Percentiles rank a stretch among this genome's conserved stretches.
Evolutionary conservation across 768 basidiomycete genomes (phyloP).

Genomic region (Solioccasus polychromus): DNA sequence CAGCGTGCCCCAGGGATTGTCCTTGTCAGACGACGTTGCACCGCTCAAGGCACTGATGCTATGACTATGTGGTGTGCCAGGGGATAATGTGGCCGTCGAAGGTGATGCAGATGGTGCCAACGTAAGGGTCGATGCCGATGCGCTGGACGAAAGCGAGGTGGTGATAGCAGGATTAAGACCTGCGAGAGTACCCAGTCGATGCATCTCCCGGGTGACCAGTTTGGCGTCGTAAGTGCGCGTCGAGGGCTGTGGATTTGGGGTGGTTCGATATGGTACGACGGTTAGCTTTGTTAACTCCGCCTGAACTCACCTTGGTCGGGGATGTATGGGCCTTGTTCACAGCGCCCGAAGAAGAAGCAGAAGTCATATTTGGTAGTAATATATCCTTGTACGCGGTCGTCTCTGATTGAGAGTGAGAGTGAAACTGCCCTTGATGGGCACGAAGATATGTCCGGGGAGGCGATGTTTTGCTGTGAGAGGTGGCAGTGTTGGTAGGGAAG

Average conservation of each 20-base stretch:
- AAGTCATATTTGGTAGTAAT: slow-evolving; percentile 23
- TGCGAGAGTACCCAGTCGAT: slow-evolving; percentile 66
- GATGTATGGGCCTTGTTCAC: slow-evolving; percentile 32
- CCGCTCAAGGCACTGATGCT: slow-evolving; percentile 19
- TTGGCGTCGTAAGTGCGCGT: slow-evolving; percentile 78
- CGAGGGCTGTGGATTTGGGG: slow-evolving; percentile 42
- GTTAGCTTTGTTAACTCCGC: slow-evolving; percentile 16
- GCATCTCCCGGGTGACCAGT: slow-evolving; percentile 81
- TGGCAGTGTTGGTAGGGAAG: slow-evolving; percentile 38
- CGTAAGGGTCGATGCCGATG: slow-evolving; percentile 48
- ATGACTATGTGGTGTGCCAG: slow-evolving; percentile 36
- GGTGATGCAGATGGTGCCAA: slow-evolving; percentile 37
- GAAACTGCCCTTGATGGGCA: slow-evolving; percentile 35
- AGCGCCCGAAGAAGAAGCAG: slow-evolving; percentile 24
- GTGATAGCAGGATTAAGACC: slow-evolving; percentile 47
- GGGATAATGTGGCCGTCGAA: slow-evolving; percentile 30
- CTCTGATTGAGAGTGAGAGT: slow-evolving; percentile 39
- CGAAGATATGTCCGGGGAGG: slow-evolving; percentile 19
- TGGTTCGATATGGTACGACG: slow-evolving; percentile 4
- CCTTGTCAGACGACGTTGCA: slow-evolving; percentile 41
- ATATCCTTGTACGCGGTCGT: slow-evolving; percentile 21
- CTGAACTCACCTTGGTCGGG: slow-evolving; percentile 32
- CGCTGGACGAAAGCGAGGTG: slow-evolving; percentile 37
- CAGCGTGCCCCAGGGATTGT: slow-evolving; percentile 77
- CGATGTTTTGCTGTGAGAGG: slow-evolving; percentile 32